These are phyloP conservation scores for Penicillium waksmanii DNA, from an alignment of 495 filamentous ascomycete genomes.

Conservation along the genomic window DNA sequence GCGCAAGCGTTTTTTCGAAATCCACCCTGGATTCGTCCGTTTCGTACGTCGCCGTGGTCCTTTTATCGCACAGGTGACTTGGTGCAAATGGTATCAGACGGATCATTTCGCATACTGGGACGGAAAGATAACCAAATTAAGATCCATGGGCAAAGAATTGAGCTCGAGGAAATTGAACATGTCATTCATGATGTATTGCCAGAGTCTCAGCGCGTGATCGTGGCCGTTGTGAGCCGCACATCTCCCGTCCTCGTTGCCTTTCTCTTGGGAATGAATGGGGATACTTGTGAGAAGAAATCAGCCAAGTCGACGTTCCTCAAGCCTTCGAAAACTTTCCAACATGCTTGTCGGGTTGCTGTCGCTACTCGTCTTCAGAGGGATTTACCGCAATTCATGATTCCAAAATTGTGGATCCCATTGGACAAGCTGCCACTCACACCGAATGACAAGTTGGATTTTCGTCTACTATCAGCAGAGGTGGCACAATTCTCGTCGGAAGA, in stretches of 20 bases:
- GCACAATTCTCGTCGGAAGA: no score
- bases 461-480: constrained; percentile 2
- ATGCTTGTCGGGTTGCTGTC: no score
- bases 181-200: constrained; percentile 4
- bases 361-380: neutral
- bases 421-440: neutral
- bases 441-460: neutral
- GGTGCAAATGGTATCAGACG: constrained; percentile 42
- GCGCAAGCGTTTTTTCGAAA: constrained; percentile 22
- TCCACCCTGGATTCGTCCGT: constrained; percentile 38
- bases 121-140: constrained; percentile 39
- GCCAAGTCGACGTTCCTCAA: no score
- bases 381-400: neutral
- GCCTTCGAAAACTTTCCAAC: no score
- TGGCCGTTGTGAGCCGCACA: neutral
- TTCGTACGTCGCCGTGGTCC: constrained; percentile 1
- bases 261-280: no score
- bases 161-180: constrained; percentile 38
- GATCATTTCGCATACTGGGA: constrained; percentile 41
- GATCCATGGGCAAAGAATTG: constrained; percentile 38
- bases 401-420: neutral
- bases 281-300: no score
- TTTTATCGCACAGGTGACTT: constrained; percentile 59
- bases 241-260: no score
- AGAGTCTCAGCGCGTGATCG: neutral